These are phyloP conservation scores for Lactifluus pinguis DNA, from an alignment of 768 basidiomycete species.

Conservation along the genomic window DNA sequence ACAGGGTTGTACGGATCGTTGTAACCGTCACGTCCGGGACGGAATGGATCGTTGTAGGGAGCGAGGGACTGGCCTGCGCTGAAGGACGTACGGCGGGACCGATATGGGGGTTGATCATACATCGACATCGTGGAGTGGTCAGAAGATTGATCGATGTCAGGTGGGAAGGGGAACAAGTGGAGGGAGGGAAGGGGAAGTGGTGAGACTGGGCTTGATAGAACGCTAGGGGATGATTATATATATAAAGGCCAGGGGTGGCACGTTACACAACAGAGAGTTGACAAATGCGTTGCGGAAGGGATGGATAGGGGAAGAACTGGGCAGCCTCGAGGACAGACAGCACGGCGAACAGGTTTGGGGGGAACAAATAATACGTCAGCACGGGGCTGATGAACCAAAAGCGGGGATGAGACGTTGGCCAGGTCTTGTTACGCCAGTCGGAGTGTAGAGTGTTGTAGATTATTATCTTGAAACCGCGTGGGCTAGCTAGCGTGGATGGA, in stretches of 20 bases:
- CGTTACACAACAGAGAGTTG: conserved; percentile 1
- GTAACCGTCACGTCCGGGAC: background rate
- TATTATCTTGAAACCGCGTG: conserved; percentile 4
- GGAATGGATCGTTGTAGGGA: conserved; percentile 10
- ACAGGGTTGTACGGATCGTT: background rate
- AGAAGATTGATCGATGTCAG: background rate
- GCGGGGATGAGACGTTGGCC: conserved; percentile 2
- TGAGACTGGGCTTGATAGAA: background rate
- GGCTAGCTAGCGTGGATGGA: conserved; percentile 13
- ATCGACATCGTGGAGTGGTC: conserved; percentile 5
- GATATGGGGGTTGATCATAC: conserved; percentile 3
- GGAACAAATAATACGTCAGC: conserved; percentile 8
- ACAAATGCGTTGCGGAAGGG: conserved; percentile 1
- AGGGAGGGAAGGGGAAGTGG: background rate
- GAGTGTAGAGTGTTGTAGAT: background rate
- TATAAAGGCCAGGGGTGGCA: background rate
- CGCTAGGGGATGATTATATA: conserved; percentile 10
- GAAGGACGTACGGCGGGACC: conserved; percentile 5
- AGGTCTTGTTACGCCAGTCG: conserved; percentile 8
- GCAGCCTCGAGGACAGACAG: conserved; percentile 16
- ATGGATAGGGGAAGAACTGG: conserved; percentile 13
- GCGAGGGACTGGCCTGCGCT: background rate
- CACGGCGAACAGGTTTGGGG: conserved; percentile 6
- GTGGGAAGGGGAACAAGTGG: background rate
- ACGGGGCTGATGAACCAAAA: conserved; percentile 10